Conservation (phyloP, 2,329 filamentous ascomycete genomes). For the Cytospora chrysosperma region DNA sequence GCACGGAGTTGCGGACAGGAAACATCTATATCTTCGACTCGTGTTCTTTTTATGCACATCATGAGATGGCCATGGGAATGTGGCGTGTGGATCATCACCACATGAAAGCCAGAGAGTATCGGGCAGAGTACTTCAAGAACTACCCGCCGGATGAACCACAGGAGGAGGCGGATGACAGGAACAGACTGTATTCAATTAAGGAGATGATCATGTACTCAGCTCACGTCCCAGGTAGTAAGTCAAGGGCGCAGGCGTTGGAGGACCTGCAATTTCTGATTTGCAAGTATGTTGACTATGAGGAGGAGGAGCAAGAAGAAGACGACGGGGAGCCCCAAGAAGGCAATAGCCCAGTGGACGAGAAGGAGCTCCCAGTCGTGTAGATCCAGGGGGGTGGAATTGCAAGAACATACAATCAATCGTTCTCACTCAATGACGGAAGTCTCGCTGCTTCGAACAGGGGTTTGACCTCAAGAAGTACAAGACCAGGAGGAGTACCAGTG, state of each 20-base stretch:
- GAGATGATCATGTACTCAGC: conserved; percentile 21
- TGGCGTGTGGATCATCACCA: conserved; percentile 31
- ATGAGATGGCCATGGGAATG: conserved; percentile 38
- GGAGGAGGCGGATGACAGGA: conserved; percentile 22
- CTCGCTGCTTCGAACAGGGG: no score
- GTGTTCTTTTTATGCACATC: conserved; percentile 40
- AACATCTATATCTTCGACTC: conserved; percentile 39
- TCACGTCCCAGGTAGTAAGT: conserved; percentile 9
- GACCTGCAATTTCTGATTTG: conserved; percentile 10
- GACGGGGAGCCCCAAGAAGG: background rate
- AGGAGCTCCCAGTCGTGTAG: background rate
- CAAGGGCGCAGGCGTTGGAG: conserved; percentile 9
- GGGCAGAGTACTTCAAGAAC: conserved; percentile 23
- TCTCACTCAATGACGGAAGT: no score
- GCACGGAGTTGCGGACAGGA: conserved; percentile 33
- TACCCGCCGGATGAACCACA: conserved; percentile 18
- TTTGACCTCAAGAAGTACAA: no score
- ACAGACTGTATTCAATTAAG: conserved; percentile 20
- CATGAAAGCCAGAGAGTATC: conserved; percentile 16
- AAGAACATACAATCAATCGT: no score
- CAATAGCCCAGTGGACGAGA: background rate
- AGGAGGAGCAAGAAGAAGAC: background rate
- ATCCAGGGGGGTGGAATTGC: no score
- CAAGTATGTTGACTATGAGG: conserved; percentile 13
- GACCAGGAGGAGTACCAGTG: no score